These are phyloP conservation scores for Ophiostoma populinum DNA, from an alignment of 2,329 filamentous ascomycete genomes.

Conservation along the genomic window DNA sequence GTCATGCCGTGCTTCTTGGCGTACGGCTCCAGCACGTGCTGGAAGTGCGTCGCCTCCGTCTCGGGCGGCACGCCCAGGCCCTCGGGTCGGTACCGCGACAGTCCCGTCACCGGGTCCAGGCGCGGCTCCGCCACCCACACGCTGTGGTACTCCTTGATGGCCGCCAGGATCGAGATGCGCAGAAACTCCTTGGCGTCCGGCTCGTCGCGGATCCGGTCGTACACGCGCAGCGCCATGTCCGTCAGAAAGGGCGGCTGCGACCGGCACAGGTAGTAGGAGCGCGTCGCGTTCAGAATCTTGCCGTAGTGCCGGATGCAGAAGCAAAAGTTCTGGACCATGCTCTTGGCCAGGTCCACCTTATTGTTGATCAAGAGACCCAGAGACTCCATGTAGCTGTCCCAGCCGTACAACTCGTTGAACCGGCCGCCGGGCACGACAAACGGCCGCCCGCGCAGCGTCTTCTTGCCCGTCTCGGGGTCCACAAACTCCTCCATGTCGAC, in stretches of 20 bases:
- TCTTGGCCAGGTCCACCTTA: constrained; percentile 71
- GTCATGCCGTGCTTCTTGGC: constrained; percentile 67
- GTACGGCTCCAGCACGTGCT: constrained; percentile 67
- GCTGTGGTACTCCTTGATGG: constrained; percentile 90
- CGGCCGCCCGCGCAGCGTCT: constrained; percentile 60
- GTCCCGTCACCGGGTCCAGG: constrained; percentile 56
- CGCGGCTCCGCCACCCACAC: constrained; percentile 74
- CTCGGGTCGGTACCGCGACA: constrained; percentile 72
- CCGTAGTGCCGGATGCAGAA: constrained; percentile 98
- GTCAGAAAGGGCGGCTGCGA: constrained; percentile 95
- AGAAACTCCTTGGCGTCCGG: constrained; percentile 68
- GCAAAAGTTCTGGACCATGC: constrained; percentile 91
- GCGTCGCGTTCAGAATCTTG: constrained; percentile 93
- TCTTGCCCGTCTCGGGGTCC: constrained; percentile 50
- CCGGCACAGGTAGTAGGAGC: constrained; percentile 85
- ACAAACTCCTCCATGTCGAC: constrained; percentile 68
- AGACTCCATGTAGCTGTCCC: constrained; percentile 98
- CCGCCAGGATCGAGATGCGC: constrained; percentile 61
- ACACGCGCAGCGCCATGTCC: constrained; percentile 89
- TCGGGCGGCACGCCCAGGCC: constrained; percentile 79
- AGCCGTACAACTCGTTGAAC: constrained; percentile 97
- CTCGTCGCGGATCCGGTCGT: constrained; percentile 82
- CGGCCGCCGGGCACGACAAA: constrained; percentile 96
- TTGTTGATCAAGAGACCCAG: constrained; percentile 76
- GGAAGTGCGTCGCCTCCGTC: constrained; percentile 76